A percentile compares a stretch with the other conserved stretches of the same genome.
These are phyloP conservation scores for Bondarzewia mesenterica DNA, from an alignment of 1,284 basidiomycete species.

Conservation along the genomic window DNA sequence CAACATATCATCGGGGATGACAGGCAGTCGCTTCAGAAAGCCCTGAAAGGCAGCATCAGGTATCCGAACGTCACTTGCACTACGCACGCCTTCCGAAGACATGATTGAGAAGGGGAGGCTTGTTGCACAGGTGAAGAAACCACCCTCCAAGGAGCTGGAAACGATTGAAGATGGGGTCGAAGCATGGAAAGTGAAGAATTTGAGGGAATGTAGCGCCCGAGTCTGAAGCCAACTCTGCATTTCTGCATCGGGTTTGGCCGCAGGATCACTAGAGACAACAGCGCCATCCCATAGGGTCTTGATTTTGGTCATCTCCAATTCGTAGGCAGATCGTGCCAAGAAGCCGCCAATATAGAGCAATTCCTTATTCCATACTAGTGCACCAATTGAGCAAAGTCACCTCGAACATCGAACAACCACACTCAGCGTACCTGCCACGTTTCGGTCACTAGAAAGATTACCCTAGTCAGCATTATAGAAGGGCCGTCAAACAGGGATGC, in stretches of 20 bases:
- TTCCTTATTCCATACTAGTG: slow-evolving; percentile 80
- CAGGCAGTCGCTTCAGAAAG: slow-evolving; percentile 79
- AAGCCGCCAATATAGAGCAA: slow-evolving; percentile 80
- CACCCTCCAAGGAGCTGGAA: slow-evolving; percentile 68
- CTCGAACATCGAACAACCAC: slow-evolving; percentile 15
- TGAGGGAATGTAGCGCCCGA: slow-evolving; percentile 76
- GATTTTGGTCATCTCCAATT: slow-evolving; percentile 69
- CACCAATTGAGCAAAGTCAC: neutral
- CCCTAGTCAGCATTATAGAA: slow-evolving; percentile 20
- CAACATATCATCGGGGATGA: slow-evolving; percentile 65
- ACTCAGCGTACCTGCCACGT: slow-evolving; percentile 69
- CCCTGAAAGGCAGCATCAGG: slow-evolving; percentile 69
- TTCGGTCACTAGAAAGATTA: slow-evolving; percentile 58
- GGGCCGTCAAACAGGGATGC: slow-evolving; percentile 17
- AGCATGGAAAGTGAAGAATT: slow-evolving; percentile 82
- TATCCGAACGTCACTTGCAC: slow-evolving; percentile 66
- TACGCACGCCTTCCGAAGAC: slow-evolving; percentile 72
- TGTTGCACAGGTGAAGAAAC: slow-evolving; percentile 69
- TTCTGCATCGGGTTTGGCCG: slow-evolving; percentile 28
- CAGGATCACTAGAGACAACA: slow-evolving; percentile 19
- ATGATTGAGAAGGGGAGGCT: slow-evolving; percentile 61
- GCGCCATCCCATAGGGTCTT: slow-evolving; percentile 47
- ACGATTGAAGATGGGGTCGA: slow-evolving; percentile 88
- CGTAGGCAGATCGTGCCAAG: slow-evolving; percentile 79
- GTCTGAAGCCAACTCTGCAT: slow-evolving; percentile 44